Base-by-base conservation (phyloP, 2,329 filamentous ascomycete species). In the Diplodia mutila region DNA sequence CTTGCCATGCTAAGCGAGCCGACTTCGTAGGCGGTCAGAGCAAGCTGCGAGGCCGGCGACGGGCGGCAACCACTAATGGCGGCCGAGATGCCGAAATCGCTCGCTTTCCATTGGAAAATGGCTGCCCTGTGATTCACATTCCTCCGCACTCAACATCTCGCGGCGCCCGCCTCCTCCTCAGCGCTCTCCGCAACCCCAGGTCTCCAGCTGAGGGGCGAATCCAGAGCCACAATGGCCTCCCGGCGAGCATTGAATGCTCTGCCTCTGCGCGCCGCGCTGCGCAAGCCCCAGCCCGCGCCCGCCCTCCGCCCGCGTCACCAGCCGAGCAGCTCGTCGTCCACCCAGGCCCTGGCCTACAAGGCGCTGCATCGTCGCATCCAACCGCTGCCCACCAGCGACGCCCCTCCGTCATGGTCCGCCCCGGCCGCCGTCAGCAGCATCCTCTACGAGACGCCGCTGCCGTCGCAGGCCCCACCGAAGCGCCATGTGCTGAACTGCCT, bases 401-500 rank as follows among this genome's bases (percentile, higher is more conserved):
- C 90, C 32, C 90, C 92, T 42, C 85, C 93, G 12, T 93, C 93
- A 85, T 97, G 94, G 76, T 88, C 88, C 68, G 94, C 94, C 46
- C 94, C 95, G 73, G 93, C 95, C 21, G 95, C 95, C 72, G 95
- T 99, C 72, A 97, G 93, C 78, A 97, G 94, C 80, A 99, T 99
- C 78, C 91, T 99, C 80, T 99, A 99, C 85, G 95, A 99, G 86
- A 98, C 94, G 3, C 95, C 95, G 6, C 86, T 91, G 21, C 92
- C 93, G 8, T 94, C 93, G 16, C 86, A 86, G 74, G 89, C 89
- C 27, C 94, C 95, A 9, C 91, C 93, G 53, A 98, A 97, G 84
- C 90, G 94, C 66, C 95, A 99, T 82, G 88, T 99, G 77, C 90
- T 99, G 81, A 99, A 99, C 84, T 99, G 95, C 80, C 87, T 99